Conservation (phyloP, 257 asterid genomes). For the Fraxinus americana region DNA sequence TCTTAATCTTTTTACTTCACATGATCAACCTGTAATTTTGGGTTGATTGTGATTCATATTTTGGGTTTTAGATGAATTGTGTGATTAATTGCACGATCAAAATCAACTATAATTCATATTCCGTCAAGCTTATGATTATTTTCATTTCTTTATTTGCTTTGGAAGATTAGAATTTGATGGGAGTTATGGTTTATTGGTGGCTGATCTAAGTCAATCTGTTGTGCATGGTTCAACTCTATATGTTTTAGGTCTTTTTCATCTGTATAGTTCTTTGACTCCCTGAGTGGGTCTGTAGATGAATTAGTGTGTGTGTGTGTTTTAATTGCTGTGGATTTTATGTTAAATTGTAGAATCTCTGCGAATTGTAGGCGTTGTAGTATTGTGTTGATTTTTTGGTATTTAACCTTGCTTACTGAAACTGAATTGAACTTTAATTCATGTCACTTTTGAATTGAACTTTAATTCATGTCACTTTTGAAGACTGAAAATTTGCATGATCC, state of each 20-base stretch:
- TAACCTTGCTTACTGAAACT: neutral
- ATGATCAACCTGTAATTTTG: neutral
- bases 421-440: neutral
- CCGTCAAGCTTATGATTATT: neutral
- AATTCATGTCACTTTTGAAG: neutral
- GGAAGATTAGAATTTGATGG: neutral
- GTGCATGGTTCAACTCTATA: neutral
- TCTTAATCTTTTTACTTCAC: neutral
- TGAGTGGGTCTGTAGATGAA: neutral
- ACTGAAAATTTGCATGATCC: neutral
- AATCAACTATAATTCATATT: neutral
- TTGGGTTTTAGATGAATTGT: slow-evolving; percentile 14
- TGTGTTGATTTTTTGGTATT: neutral
- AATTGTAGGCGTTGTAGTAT: neutral
- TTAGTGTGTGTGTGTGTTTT: neutral
- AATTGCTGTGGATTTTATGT: slow-evolving; percentile 3
- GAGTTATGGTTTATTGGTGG: neutral
- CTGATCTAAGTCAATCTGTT: neutral
- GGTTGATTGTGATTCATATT: neutral
- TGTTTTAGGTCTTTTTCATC: slow-evolving; percentile 6
- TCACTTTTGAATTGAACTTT: neutral
- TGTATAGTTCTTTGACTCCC: neutral
- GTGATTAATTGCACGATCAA: slow-evolving; percentile 28
- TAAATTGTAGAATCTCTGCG: neutral
- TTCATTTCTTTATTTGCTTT: too few species aligned